Evolutionary conservation across 768 basidiomycete genomes (phyloP).

Genomic region (Pluteus cervinus): DNA sequence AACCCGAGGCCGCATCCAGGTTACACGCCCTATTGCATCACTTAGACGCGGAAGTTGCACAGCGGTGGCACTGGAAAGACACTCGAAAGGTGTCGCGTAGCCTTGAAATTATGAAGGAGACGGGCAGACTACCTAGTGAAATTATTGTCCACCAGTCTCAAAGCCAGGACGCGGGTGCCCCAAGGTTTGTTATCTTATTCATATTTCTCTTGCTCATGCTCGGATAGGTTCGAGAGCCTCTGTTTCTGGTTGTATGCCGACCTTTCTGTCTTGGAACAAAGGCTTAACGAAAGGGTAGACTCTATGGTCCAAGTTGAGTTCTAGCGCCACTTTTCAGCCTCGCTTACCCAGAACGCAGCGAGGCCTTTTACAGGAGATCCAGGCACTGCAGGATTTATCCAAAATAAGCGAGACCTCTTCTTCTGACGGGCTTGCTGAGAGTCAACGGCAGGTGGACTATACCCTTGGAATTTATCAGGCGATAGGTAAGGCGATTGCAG

Average conservation of each 20-base stretch:
- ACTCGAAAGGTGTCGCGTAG: constrained; percentile 84
- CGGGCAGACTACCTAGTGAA: constrained; percentile 58
- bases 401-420: neutral
- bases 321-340: constrained; percentile 7
- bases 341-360: constrained; percentile 31
- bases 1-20: constrained; percentile 53
- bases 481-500: constrained; percentile 54
- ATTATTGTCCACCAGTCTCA: constrained; percentile 60
- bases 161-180: constrained; percentile 25
- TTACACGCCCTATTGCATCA: constrained; percentile 59
- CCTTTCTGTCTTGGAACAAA: constrained; percentile 48
- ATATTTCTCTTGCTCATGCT: constrained; percentile 3
- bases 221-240: constrained; percentile 69
- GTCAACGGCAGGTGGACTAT: constrained; percentile 39
- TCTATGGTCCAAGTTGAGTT: constrained; percentile 74
- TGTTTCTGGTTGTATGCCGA: constrained; percentile 90
- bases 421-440: neutral
- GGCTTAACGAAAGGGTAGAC: constrained; percentile 79
- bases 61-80: constrained; percentile 95
- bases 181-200: constrained; percentile 40
- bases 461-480: constrained; percentile 90
- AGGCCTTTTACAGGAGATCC: constrained; percentile 79
- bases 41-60: constrained; percentile 70
- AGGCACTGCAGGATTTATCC: constrained; percentile 28
- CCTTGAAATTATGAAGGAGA: constrained; percentile 71